Evolutionary conservation across 495 filamentous ascomycete species (phyloP).

Genomic region (Penicillium ochrochloron): DNA sequence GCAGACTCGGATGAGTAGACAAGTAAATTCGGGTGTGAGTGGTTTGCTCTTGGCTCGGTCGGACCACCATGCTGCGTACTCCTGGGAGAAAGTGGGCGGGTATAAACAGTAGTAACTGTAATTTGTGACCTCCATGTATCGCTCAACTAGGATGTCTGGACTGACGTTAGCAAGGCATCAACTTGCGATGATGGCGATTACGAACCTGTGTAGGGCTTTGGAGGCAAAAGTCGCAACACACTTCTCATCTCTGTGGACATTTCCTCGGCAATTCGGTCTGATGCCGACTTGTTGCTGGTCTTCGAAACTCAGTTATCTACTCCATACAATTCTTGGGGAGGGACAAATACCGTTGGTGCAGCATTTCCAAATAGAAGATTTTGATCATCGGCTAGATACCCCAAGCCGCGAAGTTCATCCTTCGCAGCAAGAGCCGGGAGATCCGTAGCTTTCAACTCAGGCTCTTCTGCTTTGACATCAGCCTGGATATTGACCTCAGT

Average conservation of each 20-base stretch:
- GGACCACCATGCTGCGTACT: conserved; percentile 56
- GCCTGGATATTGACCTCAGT: conserved; percentile 1
- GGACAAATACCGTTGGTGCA: conserved; percentile 14
- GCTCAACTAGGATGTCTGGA: conserved; percentile 54
- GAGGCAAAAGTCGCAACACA: conserved; percentile 30
- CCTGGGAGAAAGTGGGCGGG: conserved; percentile 49
- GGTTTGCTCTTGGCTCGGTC: conserved; percentile 31
- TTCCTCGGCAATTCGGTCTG: background rate
- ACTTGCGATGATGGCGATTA: background rate
- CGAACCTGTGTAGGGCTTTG: conserved; percentile 40
- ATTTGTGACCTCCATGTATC: conserved; percentile 53
- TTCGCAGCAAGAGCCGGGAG: conserved; percentile 14
- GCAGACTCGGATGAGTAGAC: conserved; percentile 55
- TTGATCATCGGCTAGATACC: conserved; percentile 33
- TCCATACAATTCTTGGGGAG: background rate
- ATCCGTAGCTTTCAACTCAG: background rate
- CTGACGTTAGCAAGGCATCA: conserved; percentile 10
- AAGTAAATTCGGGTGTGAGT: conserved; percentile 51
- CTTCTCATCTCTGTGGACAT: conserved; percentile 31
- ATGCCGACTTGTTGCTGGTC: background rate
- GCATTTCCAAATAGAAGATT: conserved; percentile 17
- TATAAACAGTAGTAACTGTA: conserved; percentile 56
- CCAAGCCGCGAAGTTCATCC: conserved; percentile 29
- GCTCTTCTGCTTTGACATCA: conserved; percentile 1
- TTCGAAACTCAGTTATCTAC: conserved; percentile 5